Percentiles rank a stretch among this genome's conserved stretches.
Evolutionary conservation across 208 protist genomes (phyloP).

Genomic region (Phytomonas francai): DNA sequence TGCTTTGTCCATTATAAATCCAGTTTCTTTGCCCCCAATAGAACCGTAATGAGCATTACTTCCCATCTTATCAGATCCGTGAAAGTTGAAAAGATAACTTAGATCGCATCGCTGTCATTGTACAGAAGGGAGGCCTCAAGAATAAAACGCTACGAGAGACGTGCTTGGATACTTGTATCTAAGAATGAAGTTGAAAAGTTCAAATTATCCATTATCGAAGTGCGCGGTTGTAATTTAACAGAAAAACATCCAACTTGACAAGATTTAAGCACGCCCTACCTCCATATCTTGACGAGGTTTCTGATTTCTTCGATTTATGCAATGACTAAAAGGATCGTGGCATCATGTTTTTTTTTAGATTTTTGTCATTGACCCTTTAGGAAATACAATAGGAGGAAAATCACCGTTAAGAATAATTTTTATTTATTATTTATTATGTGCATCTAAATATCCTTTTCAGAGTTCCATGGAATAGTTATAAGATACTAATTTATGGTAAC

Average conservation of each 20-base stretch:
- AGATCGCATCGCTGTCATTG: neutral
- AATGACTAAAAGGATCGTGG: neutral
- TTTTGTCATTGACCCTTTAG: neutral
- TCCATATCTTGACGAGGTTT: neutral
- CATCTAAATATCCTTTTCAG: neutral
- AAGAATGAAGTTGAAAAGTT: neutral
- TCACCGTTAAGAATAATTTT: neutral
- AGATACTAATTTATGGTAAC: neutral
- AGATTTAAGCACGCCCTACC: neutral
- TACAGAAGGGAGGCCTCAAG: neutral
- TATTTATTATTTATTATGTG: neutral
- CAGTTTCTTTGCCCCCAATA: no score
- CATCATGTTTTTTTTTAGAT: neutral
- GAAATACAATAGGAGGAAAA: neutral
- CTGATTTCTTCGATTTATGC: neutral
- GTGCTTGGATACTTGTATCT: neutral
- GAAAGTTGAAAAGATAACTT: neutral
- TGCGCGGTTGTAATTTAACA: neutral
- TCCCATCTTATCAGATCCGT: neutral
- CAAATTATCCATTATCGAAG: neutral
- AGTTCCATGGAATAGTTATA: neutral
- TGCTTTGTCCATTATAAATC: no score
- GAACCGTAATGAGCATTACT: no score
- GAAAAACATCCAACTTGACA: neutral
- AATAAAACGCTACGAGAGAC: neutral